Base-by-base conservation (phyloP, 139 green algal species). In the Dunaliella primolecta region DNA sequence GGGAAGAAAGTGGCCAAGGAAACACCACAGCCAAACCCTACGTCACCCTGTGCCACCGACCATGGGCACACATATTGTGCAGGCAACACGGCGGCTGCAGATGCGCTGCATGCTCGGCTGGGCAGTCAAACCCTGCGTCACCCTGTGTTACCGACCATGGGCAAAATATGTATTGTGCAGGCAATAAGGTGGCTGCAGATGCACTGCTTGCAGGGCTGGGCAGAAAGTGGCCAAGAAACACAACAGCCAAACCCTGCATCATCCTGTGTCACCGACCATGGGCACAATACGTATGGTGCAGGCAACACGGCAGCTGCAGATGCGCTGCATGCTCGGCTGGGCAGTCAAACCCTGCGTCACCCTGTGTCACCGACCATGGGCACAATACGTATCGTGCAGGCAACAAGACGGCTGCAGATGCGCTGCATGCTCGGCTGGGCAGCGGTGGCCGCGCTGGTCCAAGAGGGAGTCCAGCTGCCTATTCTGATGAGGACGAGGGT, bases 141-240 rank as follows among this genome's bases (percentile, higher is more conserved):
- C 74, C 74, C 74, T 7, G 74, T 30, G 24, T 20, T 27, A 7
- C 7, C 74, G 20, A 20, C 25, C 25, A 27, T 27, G 21, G 7
- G 76, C 3, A 20, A 31, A 3, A 81, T 7, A n/a, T n/a, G n/a
- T n/a, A n/a, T n/a, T n/a, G n/a, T n/a, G n/a, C n/a, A 33, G 80
- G 56, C 70, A 90, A 90, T 81, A 90, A 90, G 78, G 82, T 72
- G 29, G 82, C 71, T 1, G 87, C 84, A 27, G 87, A 85, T 57
- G 30, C 83, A 32, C 74, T 88, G 34, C 81, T 84, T 20, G 87
- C 84, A 33, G 75, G 64, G 27, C 27, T 2, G 29, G 29, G 2
- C 23, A 0, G 15, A 30, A 0, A 24, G n/a, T 36, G n/a, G 34
- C 36, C 35, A 33, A 31, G 36, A 71, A 84, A 1, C 74, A 56